Evolutionary conservation across 208 protist genomes (phyloP), one percentile per base, ranked within the genome.

Genomic region (Naegleria fowleri): DNA sequence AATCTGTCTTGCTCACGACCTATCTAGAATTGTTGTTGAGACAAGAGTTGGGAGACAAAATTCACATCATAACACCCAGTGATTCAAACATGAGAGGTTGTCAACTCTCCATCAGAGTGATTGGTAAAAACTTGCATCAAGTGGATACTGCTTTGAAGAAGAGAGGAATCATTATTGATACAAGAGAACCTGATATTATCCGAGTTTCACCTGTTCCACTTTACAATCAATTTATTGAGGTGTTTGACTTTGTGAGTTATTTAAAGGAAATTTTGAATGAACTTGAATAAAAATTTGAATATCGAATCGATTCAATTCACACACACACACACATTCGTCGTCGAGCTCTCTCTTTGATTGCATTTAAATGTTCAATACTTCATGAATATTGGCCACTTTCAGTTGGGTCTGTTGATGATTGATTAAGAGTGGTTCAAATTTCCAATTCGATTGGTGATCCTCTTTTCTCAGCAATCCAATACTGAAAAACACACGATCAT

Each of bases 191-290:
- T 33, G 94, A 97, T 90, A 79, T 97, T 43, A 92, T 97, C 41
- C 92, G 92, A n/a, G 55, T 97, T 51, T 94, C 96, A 0, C 95
- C 97, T 11, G 94, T 93, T 38, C 97, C 98, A 9, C 92, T 98
- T 79, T 99, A 98, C 94, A 98, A 97, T 94, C 96, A 91, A 79
- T 99, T 97, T 92, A 88, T 76, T 48, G 97, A 98, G 91, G 94
- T 98, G 16, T 91, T 79, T 4, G 51, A 86, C n/a, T 95, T 96
- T 79, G 92, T 96, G 51, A 36, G 90, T 2, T 59, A 93, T 36
- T 89, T 95, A 5, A 88, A 88, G 58, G 85, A 88, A 51, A 38
- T 79, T 38, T 79, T 79, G n/a, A 79, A 29, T 79, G 19, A 76
- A 76, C n/a, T n/a, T n/a, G n/a, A 48, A 48, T 48, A 48, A 48